A percentile compares a stretch with the other conserved stretches of the same genome.
Evolutionary conservation across 1,139 yeast species (phyloP).

Genomic region (Lodderomyces margitis): DNA sequence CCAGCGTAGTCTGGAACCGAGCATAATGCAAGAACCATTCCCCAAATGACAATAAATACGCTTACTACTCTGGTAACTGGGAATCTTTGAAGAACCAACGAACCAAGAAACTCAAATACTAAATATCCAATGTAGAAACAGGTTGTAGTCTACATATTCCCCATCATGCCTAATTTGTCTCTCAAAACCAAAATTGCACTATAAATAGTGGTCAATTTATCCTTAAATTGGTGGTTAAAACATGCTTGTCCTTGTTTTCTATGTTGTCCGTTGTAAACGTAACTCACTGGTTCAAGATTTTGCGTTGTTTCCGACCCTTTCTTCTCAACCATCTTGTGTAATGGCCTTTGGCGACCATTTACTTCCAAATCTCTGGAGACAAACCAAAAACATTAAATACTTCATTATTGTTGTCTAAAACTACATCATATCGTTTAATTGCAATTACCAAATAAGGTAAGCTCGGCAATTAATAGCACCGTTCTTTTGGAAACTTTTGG

Average conservation of each 20-base stretch:
- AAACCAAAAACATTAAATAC: too few species aligned
- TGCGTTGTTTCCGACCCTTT: background rate
- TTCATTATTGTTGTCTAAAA: too few species aligned
- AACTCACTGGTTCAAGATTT: constrained; percentile 7
- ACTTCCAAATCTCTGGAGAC: too few species aligned
- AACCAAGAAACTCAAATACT: constrained; percentile 45
- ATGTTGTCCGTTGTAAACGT: constrained; percentile 9
- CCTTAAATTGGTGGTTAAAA: constrained; percentile 50
- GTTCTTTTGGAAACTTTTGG: too few species aligned
- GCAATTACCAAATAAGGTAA: too few species aligned
- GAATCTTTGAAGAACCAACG: constrained; percentile 35
- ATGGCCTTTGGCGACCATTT: too few species aligned
- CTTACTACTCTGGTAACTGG: constrained; percentile 29
- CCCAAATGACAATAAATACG: constrained; percentile 30
- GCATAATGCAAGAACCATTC: constrained; percentile 26
- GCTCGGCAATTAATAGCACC: too few species aligned
- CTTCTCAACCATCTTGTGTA: background rate
- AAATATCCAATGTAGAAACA: constrained; percentile 49
- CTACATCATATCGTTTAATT: too few species aligned
- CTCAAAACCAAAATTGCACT: constrained; percentile 63
- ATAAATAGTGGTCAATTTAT: constrained; percentile 55
- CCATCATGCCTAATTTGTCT: constrained; percentile 46
- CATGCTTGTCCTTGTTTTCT: constrained; percentile 12
- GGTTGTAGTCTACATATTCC: constrained; percentile 55
- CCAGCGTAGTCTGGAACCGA: constrained; percentile 31